A percentile compares a stretch with the other conserved stretches of the same genome.
phyloP scores from a whole-genome alignment of 768 basidiomycete genomes.

The Boletus vermiculosoides region DNA sequence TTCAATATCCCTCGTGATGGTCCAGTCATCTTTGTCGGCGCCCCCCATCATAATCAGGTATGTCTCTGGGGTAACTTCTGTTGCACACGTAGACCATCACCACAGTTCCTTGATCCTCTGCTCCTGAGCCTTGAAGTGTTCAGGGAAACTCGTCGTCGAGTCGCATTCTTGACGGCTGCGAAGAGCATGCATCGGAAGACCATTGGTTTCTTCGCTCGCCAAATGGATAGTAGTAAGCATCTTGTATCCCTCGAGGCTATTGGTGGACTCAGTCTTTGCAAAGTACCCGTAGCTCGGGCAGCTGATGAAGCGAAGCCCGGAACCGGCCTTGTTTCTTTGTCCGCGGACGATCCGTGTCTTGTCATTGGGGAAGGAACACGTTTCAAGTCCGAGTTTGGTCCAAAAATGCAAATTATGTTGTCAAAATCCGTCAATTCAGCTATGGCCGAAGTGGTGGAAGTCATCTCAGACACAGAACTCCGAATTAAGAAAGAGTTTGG shows the following conservation, averaged over 20 bases:
- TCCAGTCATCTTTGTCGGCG: slow-evolving; percentile 89
- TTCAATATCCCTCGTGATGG: slow-evolving; percentile 92
- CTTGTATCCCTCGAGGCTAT: neutral
- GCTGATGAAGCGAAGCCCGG: slow-evolving; percentile 81
- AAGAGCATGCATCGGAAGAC: slow-evolving; percentile 79
- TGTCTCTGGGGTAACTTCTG: slow-evolving; percentile 15
- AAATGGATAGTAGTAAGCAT: slow-evolving; percentile 84
- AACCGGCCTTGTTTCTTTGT: slow-evolving; percentile 67
- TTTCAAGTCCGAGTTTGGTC: slow-evolving; percentile 70
- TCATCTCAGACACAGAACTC: slow-evolving; percentile 85
- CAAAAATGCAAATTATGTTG: slow-evolving; percentile 84
- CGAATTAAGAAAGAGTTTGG: slow-evolving; percentile 85
- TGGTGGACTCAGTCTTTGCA: slow-evolving; percentile 9
- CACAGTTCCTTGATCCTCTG: slow-evolving; percentile 88
- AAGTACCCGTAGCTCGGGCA: slow-evolving; percentile 93
- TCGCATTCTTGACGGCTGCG: slow-evolving; percentile 86
- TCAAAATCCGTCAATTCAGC: slow-evolving; percentile 75
- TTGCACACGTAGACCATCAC: slow-evolving; percentile 15
- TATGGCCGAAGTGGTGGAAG: slow-evolving; percentile 81
- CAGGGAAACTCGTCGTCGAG: slow-evolving; percentile 76
- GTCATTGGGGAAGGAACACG: slow-evolving; percentile 78
- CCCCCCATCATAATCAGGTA: slow-evolving; percentile 91
- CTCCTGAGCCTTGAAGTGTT: slow-evolving; percentile 82
- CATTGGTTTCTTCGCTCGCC: slow-evolving; percentile 75
- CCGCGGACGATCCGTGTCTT: slow-evolving; percentile 74